phyloP scores from a whole-genome alignment of 2,329 filamentous ascomycete species.

The Verticillium longisporum region DNA sequence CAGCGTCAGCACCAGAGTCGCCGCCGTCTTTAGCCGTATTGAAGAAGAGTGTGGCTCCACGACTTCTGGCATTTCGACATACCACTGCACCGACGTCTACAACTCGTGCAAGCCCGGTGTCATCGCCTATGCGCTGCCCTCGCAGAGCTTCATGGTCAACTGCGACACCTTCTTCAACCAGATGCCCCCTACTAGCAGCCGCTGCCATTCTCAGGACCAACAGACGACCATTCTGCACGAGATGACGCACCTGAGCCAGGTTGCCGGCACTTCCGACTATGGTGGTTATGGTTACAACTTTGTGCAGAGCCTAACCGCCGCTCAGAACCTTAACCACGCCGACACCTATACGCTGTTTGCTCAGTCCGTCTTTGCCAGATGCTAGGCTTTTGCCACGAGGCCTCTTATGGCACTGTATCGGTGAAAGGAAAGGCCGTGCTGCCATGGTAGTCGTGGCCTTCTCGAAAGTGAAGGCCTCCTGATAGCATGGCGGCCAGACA shows the following conservation, averaged over 20 bases:
- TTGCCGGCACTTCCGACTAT: slow-evolving; percentile 40
- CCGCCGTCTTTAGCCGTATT: slow-evolving; percentile 40
- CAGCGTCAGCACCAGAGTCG: slow-evolving; percentile 34
- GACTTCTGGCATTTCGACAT: slow-evolving; percentile 37
- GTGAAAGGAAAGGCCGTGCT: too few species aligned
- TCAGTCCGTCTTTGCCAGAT: slow-evolving; percentile 8
- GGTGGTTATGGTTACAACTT: slow-evolving; percentile 50
- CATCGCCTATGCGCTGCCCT: not conserved
- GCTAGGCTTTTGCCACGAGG: not conserved
- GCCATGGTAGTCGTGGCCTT: too few species aligned
- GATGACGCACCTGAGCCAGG: slow-evolving; percentile 51
- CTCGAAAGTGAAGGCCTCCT: too few species aligned
- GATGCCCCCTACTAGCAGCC: slow-evolving; percentile 38
- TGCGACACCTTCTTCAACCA: slow-evolving; percentile 17
- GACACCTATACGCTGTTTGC: slow-evolving; percentile 39
- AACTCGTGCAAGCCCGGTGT: not conserved
- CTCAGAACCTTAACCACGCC: slow-evolving; percentile 52
- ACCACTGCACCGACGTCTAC: slow-evolving; percentile 54
- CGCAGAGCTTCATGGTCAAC: not conserved
- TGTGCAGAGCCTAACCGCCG: slow-evolving; percentile 36
- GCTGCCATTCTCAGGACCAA: slow-evolving; percentile 48
- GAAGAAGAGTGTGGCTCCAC: slow-evolving; percentile 48
- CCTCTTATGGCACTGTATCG: not conserved
- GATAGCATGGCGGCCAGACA: too few species aligned
- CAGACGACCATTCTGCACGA: slow-evolving; percentile 61